Evolutionary conservation across 1,139 yeast genomes (phyloP), one percentile per base, ranked within the genome.

Genomic region (Zygoascus hellenicus): DNA sequence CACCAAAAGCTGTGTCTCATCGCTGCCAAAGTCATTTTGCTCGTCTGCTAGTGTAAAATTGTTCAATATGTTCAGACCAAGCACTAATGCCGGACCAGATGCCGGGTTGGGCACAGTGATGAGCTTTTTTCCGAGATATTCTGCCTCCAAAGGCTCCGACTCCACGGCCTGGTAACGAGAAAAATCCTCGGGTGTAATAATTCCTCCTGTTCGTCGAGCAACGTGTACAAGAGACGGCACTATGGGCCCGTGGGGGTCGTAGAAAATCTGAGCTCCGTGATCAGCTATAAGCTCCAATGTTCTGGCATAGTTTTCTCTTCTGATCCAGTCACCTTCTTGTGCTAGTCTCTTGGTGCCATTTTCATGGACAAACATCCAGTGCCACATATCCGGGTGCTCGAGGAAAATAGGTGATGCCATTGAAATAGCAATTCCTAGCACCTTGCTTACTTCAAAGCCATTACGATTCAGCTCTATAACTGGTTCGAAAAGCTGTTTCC

Each of bases 201-300:
- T 69, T 0, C 96, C 96, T 9, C 86, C 86, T 37, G 73, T 63
- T 9, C 60, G 49, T 29, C 69, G 67, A 29, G 76, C 71, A 1
- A 74, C 62, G 3, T 61, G 53, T 3, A 80, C 80, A 58, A 86
- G 67, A 11, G 74, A 63, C 7, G 72, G 66, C 0, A 78, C 94
- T 43, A 87, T 79, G n/a, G 84, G 83, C 0, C 92, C 90, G 0
- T 76, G 58, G 0, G 95, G 88, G 57, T 89, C 95, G 62, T 92
- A 92, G 59, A 90, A 92, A 0, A 84, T 70, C 38, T 77, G 75
- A 30, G 86, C 77, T 1, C 97, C 97, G 60, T 83, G 81, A 16
- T 67, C 61, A 1, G 95, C 97, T 48, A 92, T 71, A 43, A 72
- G 54, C 49, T 76, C 77, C 42, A 92, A 68, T 0, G 96, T 86